A percentile compares a stretch with the other conserved stretches of the same genome.
Evolutionary conservation across 371 early-diverging fungal species (phyloP).

Genomic region (Mucor racemosus): DNA sequence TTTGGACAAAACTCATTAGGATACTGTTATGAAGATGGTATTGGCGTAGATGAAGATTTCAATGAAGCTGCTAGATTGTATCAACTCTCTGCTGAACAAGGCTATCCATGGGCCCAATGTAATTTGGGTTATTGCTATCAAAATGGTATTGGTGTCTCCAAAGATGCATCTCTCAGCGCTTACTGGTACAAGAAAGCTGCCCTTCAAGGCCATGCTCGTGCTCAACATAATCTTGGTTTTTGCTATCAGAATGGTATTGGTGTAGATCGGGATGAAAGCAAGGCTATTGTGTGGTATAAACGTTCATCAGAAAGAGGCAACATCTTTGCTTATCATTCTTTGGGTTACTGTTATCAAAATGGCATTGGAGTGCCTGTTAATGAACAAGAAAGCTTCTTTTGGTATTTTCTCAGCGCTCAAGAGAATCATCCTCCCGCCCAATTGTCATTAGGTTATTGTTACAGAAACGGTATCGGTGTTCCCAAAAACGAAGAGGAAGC

Average conservation of each 20-base stretch:
- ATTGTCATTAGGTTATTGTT: slow-evolving; percentile 85
- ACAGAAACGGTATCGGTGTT: slow-evolving; percentile 73
- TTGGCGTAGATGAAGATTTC: slow-evolving; percentile 63
- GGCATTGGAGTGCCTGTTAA: slow-evolving; percentile 79
- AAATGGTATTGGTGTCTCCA: slow-evolving; percentile 79
- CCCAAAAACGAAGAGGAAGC: slow-evolving; percentile 65
- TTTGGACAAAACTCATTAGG: slow-evolving; percentile 83
- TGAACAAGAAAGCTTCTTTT: slow-evolving; percentile 69
- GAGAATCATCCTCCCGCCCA: slow-evolving; percentile 71
- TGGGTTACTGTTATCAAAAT: slow-evolving; percentile 91
- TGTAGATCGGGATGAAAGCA: slow-evolving; percentile 60
- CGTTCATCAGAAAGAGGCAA: slow-evolving; percentile 78
- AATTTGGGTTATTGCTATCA: slow-evolving; percentile 86
- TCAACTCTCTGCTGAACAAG: slow-evolving; percentile 67
- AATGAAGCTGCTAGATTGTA: slow-evolving; percentile 62
- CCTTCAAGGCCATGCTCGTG: slow-evolving; percentile 78
- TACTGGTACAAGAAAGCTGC: slow-evolving; percentile 84
- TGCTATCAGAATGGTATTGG: slow-evolving; percentile 85
- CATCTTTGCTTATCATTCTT: slow-evolving; percentile 77
- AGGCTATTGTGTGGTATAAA: slow-evolving; percentile 73
- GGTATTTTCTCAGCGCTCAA: slow-evolving; percentile 73
- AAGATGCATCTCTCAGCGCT: slow-evolving; percentile 64
- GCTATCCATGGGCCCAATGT: slow-evolving; percentile 67
- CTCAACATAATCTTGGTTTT: slow-evolving; percentile 87
- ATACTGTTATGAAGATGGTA: slow-evolving; percentile 80